A percentile compares a stretch with the other conserved stretches of the same genome.
Evolutionary conservation across 225 moss, liverwort and hornwort genomes (phyloP).

Genomic region (Ulota crispa): DNA sequence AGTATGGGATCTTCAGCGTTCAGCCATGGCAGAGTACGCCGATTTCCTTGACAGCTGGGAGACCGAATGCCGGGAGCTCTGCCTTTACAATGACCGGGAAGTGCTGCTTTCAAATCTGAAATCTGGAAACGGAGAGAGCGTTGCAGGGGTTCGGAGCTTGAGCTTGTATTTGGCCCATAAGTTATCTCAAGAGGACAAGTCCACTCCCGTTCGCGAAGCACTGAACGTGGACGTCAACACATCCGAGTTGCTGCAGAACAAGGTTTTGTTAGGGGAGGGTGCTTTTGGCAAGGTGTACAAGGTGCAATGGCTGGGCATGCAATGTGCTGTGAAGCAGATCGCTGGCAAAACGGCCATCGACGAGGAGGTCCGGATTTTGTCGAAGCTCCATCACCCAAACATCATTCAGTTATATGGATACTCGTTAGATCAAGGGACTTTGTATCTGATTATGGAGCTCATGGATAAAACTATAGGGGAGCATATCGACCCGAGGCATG

Average conservation of each 20-base stretch:
- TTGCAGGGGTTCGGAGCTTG: conserved; percentile 28
- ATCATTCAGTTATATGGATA: conserved; percentile 49
- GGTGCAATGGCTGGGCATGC: conserved; percentile 43
- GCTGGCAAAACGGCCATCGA: conserved; percentile 33
- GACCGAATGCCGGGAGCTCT: conserved; percentile 32
- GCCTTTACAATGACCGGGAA: conserved; percentile 36
- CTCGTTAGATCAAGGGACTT: conserved; percentile 27
- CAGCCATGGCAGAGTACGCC: conserved; percentile 44
- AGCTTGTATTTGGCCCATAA: conserved; percentile 35
- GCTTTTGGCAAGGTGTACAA: conserved; percentile 40
- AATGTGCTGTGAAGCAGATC: conserved; percentile 45
- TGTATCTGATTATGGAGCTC: conserved; percentile 54
- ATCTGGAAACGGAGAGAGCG: conserved; percentile 11
- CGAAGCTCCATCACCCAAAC: conserved; percentile 52
- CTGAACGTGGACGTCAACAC: conserved; percentile 31
- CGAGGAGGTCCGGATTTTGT: conserved; percentile 48
- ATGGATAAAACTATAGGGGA: conserved; percentile 43
- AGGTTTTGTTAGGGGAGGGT: conserved; percentile 33
- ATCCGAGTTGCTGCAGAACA: conserved; percentile 29
- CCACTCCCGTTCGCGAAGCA: conserved; percentile 29
- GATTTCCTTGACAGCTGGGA: conserved; percentile 46
- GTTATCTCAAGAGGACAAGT: conserved; percentile 31
- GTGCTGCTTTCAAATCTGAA: conserved; percentile 39
- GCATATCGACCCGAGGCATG: conserved; percentile 16
- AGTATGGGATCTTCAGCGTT: conserved; percentile 32